Percentiles rank a stretch among this genome's conserved stretches.
These are phyloP conservation scores for Chlamydomonas asymmetrica DNA, from an alignment of 139 green algal species.

Conservation along the genomic window DNA sequence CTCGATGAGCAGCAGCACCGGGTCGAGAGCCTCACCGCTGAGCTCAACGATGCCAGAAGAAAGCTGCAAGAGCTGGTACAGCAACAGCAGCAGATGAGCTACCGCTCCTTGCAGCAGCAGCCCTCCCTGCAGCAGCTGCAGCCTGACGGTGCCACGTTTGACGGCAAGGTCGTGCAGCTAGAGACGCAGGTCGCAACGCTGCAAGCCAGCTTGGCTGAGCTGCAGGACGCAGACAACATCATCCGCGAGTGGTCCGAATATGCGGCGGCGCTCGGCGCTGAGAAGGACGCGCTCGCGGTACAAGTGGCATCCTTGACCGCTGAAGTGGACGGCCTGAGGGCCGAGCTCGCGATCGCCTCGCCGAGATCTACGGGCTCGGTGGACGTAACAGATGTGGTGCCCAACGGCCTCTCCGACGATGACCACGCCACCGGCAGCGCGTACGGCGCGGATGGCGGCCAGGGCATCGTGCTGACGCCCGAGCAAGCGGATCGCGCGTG, in stretches of 20 bases:
- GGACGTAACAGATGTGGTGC: neutral
- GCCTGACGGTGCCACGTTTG: neutral
- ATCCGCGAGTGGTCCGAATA: conserved; percentile 39
- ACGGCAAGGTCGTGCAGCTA: neutral
- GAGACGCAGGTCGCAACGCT: conserved; percentile 6
- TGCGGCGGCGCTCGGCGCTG: conserved; percentile 14
- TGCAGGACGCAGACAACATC: conserved; percentile 31
- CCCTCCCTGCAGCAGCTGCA: conserved; percentile 4
- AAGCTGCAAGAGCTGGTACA: no score
- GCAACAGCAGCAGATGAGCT: no score
- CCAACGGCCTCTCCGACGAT: neutral
- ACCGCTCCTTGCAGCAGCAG: no score
- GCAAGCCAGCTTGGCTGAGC: conserved; percentile 20
- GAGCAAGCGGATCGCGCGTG: neutral
- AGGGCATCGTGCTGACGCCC: neutral
- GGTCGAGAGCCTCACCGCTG: no score
- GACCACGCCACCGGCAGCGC: neutral
- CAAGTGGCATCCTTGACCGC: neutral
- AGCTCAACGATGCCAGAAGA: no score
- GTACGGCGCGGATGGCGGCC: neutral
- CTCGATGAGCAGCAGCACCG: conserved; percentile 8
- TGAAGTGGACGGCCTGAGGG: no score
- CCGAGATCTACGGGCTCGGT: no score
- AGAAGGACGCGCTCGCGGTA: conserved; percentile 22
- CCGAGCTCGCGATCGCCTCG: no score